These are phyloP conservation scores for Ogataea pini DNA, from an alignment of 805 yeast species.

Conservation along the genomic window DNA sequence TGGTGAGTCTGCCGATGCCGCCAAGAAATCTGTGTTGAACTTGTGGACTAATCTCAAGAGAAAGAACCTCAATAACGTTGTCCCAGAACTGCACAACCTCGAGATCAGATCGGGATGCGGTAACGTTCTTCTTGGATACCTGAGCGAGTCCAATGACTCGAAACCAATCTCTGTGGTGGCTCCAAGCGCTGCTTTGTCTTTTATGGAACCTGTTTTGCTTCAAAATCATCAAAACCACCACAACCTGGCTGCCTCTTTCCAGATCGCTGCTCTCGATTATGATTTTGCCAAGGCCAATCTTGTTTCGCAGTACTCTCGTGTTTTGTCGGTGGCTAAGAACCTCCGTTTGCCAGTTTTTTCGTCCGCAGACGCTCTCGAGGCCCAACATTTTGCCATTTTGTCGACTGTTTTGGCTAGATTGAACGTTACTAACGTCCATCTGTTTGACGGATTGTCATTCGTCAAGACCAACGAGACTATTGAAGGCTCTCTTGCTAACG, in stretches of 20 bases:
- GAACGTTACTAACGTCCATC: conserved; percentile 61
- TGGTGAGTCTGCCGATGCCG: conserved; percentile 36
- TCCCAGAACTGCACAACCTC: conserved; percentile 60
- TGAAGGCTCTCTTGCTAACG: conserved; percentile 45
- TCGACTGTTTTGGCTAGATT: conserved; percentile 66
- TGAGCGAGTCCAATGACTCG: conserved; percentile 30
- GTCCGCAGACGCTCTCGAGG: conserved; percentile 62
- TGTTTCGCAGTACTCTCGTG: conserved; percentile 62
- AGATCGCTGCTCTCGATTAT: conserved; percentile 76
- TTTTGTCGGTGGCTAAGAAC: conserved; percentile 60
- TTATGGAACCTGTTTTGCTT: conserved; percentile 63
- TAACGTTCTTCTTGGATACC: conserved; percentile 72
- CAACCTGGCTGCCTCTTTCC: conserved; percentile 61
- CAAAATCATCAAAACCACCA: conserved; percentile 33
- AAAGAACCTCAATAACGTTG: conserved; percentile 52
- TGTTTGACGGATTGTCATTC: conserved; percentile 79
- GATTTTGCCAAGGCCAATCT: conserved; percentile 53
- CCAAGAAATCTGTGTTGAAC: conserved; percentile 58
- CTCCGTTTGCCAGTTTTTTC: conserved; percentile 69
- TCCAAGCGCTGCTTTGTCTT: conserved; percentile 66
- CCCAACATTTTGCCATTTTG: conserved; percentile 66
- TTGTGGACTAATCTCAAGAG: conserved; percentile 59
- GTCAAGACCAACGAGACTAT: conserved; percentile 51
- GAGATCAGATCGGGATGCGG: conserved; percentile 88
- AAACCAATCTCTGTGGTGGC: conserved; percentile 45